Percentiles rank a stretch among this genome's conserved stretches.
These are phyloP conservation scores for Xylariaceae sp. DNA, from an alignment of 2,329 filamentous ascomycete genomes.

Conservation along the genomic window DNA sequence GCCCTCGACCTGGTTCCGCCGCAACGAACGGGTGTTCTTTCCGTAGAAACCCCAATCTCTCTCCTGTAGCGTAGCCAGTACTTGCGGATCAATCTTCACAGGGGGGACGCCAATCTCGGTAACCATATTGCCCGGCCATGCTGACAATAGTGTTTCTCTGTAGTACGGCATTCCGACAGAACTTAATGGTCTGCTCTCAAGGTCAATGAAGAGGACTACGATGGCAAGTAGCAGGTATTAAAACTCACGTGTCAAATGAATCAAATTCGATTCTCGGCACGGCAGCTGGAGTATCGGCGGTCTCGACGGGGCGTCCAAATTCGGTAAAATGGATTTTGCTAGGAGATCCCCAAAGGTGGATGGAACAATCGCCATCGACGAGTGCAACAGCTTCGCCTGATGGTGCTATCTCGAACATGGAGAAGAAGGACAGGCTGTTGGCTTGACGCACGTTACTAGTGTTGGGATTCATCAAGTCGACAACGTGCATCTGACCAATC, in stretches of 20 bases:
- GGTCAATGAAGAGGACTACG: constrained; percentile 18
- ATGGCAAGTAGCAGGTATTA: background rate
- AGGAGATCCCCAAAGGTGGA: constrained; percentile 89
- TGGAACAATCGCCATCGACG: constrained; percentile 76
- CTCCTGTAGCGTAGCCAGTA: constrained; percentile 71
- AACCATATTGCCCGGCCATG: constrained; percentile 84
- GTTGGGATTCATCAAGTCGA: constrained; percentile 93
- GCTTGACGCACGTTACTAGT: constrained; percentile 85
- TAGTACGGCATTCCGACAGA: constrained; percentile 93
- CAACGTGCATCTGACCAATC: constrained; percentile 91
- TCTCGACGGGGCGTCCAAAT: constrained; percentile 77
- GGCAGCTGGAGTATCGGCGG: constrained; percentile 70
- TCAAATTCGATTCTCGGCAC: constrained; percentile 71
- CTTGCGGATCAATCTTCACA: constrained; percentile 72
- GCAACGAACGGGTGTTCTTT: constrained; percentile 73
- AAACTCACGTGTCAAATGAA: constrained; percentile 66
- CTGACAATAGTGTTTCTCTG: constrained; percentile 83
- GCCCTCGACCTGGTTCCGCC: constrained; percentile 84
- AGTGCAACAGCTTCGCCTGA: constrained; percentile 87
- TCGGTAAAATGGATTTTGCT: constrained; percentile 88
- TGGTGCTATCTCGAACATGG: constrained; percentile 83
- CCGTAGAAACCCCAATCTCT: constrained; percentile 81
- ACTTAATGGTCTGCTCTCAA: constrained; percentile 70
- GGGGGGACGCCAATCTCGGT: constrained; percentile 88
- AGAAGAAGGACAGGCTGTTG: constrained; percentile 76